These are phyloP conservation scores for Botrytis fabae DNA, from an alignment of 2,329 filamentous ascomycete species.

Conservation along the genomic window DNA sequence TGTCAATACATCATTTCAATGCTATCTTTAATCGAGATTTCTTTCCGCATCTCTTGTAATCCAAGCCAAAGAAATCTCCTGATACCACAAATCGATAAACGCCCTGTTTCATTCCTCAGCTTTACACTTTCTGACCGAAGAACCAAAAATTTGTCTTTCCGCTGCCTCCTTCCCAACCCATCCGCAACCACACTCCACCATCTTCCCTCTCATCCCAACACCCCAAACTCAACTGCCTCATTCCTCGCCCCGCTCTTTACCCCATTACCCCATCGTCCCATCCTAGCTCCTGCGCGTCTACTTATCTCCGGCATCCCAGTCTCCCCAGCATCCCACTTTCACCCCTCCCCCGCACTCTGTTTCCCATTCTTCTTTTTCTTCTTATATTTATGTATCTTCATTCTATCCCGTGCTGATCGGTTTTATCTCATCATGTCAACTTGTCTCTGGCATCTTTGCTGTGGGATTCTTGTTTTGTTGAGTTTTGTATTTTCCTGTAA, in stretches of 20 bases:
- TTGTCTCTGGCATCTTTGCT: too few species aligned
- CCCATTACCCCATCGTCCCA: background rate
- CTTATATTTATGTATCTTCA: background rate
- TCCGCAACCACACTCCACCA: too few species aligned
- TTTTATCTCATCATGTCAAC: too few species aligned
- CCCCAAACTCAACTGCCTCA: background rate
- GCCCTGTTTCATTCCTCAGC: background rate
- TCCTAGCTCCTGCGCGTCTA: background rate
- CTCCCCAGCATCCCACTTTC: background rate
- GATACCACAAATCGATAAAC: background rate
- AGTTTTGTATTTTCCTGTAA: too few species aligned
- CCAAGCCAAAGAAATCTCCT: background rate
- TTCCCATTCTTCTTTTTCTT: background rate
- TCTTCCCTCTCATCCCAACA: too few species aligned
- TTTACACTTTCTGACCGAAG: background rate
- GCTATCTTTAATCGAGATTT: background rate
- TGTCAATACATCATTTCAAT: background rate
- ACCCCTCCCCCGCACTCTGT: background rate
- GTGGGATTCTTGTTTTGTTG: accelerated
- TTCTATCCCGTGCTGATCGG: too few species aligned
- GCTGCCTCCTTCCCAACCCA: too few species aligned
- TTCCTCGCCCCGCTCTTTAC: background rate
- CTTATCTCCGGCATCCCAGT: background rate
- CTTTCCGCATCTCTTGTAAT: too few species aligned
- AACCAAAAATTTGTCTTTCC: too few species aligned